Percentiles rank a stretch among this genome's conserved stretches.
Evolutionary conservation across 2,329 filamentous ascomycete genomes (phyloP).

Genomic region (Apiospora arundinis): DNA sequence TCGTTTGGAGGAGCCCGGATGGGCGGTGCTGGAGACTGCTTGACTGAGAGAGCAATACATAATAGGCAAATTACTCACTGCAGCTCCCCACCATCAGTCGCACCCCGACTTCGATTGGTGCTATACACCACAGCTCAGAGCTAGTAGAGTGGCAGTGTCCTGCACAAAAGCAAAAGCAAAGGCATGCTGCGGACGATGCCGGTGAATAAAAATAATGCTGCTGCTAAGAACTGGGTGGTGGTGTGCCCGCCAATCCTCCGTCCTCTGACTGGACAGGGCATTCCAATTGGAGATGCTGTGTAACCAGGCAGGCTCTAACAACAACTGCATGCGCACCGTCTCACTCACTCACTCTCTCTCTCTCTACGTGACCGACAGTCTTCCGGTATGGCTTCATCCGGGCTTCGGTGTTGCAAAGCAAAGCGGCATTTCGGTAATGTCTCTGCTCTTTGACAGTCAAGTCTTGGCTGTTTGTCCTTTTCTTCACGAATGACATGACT

Average conservation of each 20-base stretch:
- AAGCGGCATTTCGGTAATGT: not conserved
- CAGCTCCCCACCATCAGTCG: not conserved
- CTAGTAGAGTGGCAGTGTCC: constrained; percentile 1
- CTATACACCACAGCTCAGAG: not conserved
- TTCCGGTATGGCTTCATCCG: not conserved
- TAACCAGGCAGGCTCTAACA: not conserved
- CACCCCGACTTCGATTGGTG: not conserved
- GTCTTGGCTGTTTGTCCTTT: not conserved
- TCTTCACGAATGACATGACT: not conserved
- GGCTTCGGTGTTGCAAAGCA: not conserved
- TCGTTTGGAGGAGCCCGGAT: not conserved
- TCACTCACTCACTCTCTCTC: not conserved
- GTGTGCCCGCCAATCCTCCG: not conserved
- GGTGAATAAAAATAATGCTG: constrained; percentile 16
- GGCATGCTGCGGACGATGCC: constrained; percentile 3
- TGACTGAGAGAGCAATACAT: not conserved
- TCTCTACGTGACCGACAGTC: not conserved
- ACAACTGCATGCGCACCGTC: not conserved
- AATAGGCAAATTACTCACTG: constrained; percentile 7
- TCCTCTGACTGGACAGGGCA: constrained; percentile 6
- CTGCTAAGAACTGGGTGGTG: not conserved
- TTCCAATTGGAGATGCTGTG: constrained; percentile 4
- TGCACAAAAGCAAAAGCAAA: constrained; percentile 10
- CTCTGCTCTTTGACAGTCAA: constrained; percentile 5
- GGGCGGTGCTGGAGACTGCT: not conserved